These are phyloP conservation scores for Oldenlandia corymbosa DNA, from an alignment of 257 asterid species.

Conservation along the genomic window DNA sequence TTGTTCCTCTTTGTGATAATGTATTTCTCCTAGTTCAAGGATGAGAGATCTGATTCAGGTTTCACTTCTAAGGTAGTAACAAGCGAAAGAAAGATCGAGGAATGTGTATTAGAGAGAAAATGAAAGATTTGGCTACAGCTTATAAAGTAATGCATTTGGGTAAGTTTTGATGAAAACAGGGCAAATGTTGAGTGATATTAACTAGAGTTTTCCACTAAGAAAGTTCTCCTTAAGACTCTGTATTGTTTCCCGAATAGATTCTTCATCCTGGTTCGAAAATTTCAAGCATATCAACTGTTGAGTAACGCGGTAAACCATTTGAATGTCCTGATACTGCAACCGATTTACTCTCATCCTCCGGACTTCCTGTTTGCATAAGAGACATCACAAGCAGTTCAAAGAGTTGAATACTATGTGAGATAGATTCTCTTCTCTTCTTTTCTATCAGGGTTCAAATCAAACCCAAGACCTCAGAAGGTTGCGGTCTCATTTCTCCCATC, in stretches of 20 bases:
- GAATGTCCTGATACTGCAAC: slow-evolving; percentile 44
- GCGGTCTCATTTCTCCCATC: too few species aligned
- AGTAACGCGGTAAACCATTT: slow-evolving; percentile 64
- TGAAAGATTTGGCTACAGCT: too few species aligned
- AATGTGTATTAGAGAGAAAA: too few species aligned
- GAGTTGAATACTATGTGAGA: too few species aligned
- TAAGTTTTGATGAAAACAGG: neutral
- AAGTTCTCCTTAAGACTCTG: slow-evolving; percentile 63
- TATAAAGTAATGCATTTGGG: neutral
- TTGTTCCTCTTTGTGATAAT: too few species aligned
- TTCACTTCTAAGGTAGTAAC: too few species aligned
- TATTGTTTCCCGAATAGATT: slow-evolving; percentile 64
- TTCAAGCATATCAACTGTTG: slow-evolving; percentile 83
- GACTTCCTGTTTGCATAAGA: slow-evolving; percentile 41
- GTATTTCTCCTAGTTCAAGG: too few species aligned
- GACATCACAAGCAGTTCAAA: neutral
- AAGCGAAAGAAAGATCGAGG: too few species aligned
- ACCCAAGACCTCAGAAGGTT: too few species aligned
- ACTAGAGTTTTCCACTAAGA: slow-evolving; percentile 40
- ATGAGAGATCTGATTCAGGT: too few species aligned
- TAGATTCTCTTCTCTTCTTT: too few species aligned
- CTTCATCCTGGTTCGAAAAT: slow-evolving; percentile 77
- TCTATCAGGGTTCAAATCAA: too few species aligned
- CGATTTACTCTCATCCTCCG: slow-evolving; percentile 57
- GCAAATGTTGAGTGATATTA: neutral